Evolutionary conservation across 1,284 basidiomycete species (phyloP).

Genomic region (Phylloboletellus chloephorus): DNA sequence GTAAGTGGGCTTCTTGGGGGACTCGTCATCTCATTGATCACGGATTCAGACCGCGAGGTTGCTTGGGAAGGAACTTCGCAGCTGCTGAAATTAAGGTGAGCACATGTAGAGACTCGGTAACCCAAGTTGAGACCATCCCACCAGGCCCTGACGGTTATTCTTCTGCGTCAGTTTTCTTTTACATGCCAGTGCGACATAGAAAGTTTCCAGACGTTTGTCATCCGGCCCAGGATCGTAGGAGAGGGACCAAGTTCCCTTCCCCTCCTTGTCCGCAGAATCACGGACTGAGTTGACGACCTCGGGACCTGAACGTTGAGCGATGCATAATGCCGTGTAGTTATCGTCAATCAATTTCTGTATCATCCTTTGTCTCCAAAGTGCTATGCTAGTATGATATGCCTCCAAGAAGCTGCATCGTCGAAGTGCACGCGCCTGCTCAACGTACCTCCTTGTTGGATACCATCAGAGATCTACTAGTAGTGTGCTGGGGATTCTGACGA

Average conservation of each 20-base stretch:
- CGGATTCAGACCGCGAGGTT: constrained; percentile 45
- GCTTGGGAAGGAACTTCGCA: constrained; percentile 52
- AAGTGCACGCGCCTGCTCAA: not conserved
- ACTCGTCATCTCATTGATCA: constrained; percentile 7
- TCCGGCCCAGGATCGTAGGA: constrained; percentile 51
- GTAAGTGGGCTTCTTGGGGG: constrained; percentile 29
- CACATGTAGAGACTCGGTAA: not conserved
- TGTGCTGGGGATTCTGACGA: no score
- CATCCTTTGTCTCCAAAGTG: not conserved
- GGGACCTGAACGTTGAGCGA: not conserved
- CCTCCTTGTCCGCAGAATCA: constrained; percentile 38
- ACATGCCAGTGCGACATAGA: constrained; percentile 46
- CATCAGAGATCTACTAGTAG: no score
- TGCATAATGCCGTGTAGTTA: not conserved
- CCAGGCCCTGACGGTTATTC: constrained; percentile 42
- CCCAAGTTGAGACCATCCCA: constrained; percentile 6
- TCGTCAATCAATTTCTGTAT: not conserved
- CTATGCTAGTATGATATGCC: not conserved
- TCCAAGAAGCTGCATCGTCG: not conserved
- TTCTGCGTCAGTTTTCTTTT: constrained; percentile 50
- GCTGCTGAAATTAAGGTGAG: constrained; percentile 50
- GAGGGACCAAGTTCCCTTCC: constrained; percentile 50
- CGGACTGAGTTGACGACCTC: constrained; percentile 13
- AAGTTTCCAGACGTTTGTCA: constrained; percentile 56
- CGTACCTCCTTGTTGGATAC: no score